A percentile compares a stretch with the other conserved stretches of the same genome.
Evolutionary conservation across 805 yeast genomes (phyloP).

Genomic region (Cyberlindnera maritima): DNA sequence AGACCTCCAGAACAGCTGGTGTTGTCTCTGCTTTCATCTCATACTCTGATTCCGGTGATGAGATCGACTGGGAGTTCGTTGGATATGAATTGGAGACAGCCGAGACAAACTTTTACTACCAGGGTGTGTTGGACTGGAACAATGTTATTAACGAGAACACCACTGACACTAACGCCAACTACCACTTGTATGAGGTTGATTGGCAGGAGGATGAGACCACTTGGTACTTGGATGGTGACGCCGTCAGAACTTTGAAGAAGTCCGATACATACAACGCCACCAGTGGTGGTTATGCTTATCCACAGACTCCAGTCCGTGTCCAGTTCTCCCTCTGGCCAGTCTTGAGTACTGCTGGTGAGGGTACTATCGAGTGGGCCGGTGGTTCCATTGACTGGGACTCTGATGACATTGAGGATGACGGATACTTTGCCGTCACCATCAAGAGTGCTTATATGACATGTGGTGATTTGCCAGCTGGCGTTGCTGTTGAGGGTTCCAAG

Average conservation of each 20-base stretch:
- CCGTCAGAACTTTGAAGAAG: constrained; percentile 62
- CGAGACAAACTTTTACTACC: constrained; percentile 79
- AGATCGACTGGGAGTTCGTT: constrained; percentile 83
- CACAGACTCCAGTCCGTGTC: constrained; percentile 73
- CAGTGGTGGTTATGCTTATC: constrained; percentile 52
- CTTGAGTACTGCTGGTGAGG: constrained; percentile 54
- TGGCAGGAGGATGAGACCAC: constrained; percentile 72
- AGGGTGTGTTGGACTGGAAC: constrained; percentile 67
- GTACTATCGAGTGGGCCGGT: constrained; percentile 86
- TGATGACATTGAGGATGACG: constrained; percentile 64
- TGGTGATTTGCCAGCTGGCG: constrained; percentile 65
- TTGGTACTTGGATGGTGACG: constrained; percentile 73
- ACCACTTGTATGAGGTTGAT: constrained; percentile 74
- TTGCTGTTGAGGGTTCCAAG: constrained; percentile 41
- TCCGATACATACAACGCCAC: constrained; percentile 64
- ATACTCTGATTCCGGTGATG: constrained; percentile 84
- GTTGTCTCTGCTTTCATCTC: constrained; percentile 84
- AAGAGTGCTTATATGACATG: constrained; percentile 61
- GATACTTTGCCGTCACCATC: constrained; percentile 73
- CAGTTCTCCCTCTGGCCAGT: constrained; percentile 80
- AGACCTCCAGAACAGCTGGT: constrained; percentile 74
- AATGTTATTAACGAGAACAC: constrained; percentile 46
- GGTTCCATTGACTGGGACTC: constrained; percentile 83
- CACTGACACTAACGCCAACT: constrained; percentile 58
- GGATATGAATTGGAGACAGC: constrained; percentile 66